Evolutionary conservation across 2,329 filamentous ascomycete species (phyloP), one percentile per base, ranked within the genome.

Genomic region (Tolypocladium paradoxum): DNA sequence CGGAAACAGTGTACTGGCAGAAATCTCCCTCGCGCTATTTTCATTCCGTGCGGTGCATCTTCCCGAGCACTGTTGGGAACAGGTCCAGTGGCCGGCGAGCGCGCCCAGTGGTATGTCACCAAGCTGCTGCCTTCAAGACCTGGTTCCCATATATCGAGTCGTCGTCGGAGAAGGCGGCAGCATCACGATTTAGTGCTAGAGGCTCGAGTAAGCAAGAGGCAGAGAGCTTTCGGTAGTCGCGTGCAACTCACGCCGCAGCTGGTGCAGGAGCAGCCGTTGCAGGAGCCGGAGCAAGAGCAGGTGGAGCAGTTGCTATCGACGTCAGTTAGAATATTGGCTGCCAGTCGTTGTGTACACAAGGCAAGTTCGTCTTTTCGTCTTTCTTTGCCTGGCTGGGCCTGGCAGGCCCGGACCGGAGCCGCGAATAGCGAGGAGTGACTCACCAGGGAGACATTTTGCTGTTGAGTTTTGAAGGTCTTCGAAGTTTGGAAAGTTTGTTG

Each of bases 231-330:
- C 11, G 47, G 24, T 5, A 3, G 27, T 31, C 11, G 3, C 6
- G 9, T 34, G 31, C 20, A 11, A 48, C 59, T 43, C 51, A 61
- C 58, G 52, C 57, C 53, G 60, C 60, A 62, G 54, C 49, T 56
- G 48, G 37, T 46, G 60, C 60, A 62, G 36, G 59, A 56, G 56
- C 60, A 62, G 46, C 49, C 33, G 50, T 57, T 37, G 56, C 60
- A 62, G 53, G 49, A 45, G 56, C 58, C 57, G 54, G 60, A 37
- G 58, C 60, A 62, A 37, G 53, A 54, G 58, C 60, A 62, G 27
- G 46, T 48, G 34, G 56, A 54, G 57, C 60, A 62, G 51, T 50
- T 47, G 54, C 60, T 62, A 18, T 36, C 20, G 7, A 20, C 2
- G 2, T 31, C 14, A n/a, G 5, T 50, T 33, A 33, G 34, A 8